Evolutionary conservation across 345 rosid genomes (phyloP), one percentile per base, ranked within the genome.

Genomic region (Combretum micranthum): DNA sequence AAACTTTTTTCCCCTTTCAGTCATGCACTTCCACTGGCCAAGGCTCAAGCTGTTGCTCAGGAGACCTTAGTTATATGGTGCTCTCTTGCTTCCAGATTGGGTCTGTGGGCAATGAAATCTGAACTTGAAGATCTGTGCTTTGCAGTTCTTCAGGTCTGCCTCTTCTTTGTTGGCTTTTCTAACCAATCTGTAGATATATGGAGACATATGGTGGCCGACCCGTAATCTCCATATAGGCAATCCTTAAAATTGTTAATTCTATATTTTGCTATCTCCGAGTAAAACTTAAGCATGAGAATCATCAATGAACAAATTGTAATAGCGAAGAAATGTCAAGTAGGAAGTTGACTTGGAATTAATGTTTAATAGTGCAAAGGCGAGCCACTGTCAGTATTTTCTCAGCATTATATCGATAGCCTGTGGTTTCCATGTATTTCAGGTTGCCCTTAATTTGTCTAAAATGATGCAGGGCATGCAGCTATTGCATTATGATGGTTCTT

Each of bases 61-160:
- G 92, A 85, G 74, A 85, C 92, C 53, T 60, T 85, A 44, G 72
- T 69, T 68, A 65, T 85, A 64, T 85, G 92, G 92, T 82, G 92
- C 70, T 78, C 86, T 17, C 92, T 85, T 64, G 92, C 92, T 64
- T 82, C 88, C 4, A 78, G 86, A 78, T 76, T 85, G 75, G 88
- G 88, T 65, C 59, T 85, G 63, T 82, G 92, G 92, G 88, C 92
- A 19, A 49, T 85, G 75, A 82, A 82, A 69, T 83, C 88, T 39
- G 86, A 85, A 64, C 57, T 85, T 23, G 88, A 85, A 75, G 88
- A 85, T 80, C 69, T 82, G 46, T 85, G 88, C 61, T 85, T 85
- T 64, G 88, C 83, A 32, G 84, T 85, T 74, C 76, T 85, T 76
- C 88, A 85, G 88, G 92, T 85, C 42, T 71, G 73, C 53, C 60